Evolutionary conservation across 2,329 filamentous ascomycete genomes (phyloP).

Genomic region (Colletotrichum echinochloae): DNA sequence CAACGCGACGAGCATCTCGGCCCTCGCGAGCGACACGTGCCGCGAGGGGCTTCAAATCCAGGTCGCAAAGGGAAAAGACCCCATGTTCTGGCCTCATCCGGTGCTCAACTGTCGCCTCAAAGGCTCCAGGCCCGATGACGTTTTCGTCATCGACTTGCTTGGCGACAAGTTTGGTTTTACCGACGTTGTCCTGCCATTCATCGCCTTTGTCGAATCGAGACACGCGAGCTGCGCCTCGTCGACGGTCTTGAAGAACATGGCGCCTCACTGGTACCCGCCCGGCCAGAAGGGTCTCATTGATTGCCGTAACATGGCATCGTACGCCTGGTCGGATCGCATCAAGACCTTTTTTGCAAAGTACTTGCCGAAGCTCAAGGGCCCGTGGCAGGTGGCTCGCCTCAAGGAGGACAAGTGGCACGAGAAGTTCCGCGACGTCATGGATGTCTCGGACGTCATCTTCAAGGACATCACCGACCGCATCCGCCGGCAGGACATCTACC

Average conservation of each 20-base stretch:
- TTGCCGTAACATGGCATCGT: constrained; percentile 22
- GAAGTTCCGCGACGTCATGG: not conserved
- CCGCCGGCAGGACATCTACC: constrained; percentile 8
- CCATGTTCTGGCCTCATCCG: constrained; percentile 41
- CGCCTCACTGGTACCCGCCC: constrained; percentile 20
- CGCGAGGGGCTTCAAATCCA: constrained; percentile 8
- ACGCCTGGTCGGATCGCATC: constrained; percentile 3
- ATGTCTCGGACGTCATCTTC: constrained; percentile 6
- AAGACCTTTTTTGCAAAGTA: not conserved
- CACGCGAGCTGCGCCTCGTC: constrained; percentile 18
- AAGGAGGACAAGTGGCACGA: constrained; percentile 5
- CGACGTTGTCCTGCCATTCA: constrained; percentile 18
- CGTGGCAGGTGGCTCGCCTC: constrained; percentile 21
- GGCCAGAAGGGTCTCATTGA: constrained; percentile 13
- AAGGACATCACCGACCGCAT: constrained; percentile 3
- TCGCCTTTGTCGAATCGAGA: constrained; percentile 19
- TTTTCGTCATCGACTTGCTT: constrained; percentile 36
- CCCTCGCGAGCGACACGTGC: constrained; percentile 7
- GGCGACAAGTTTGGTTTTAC: constrained; percentile 24
- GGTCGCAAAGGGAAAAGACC: constrained; percentile 30
- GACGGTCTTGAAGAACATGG: not conserved
- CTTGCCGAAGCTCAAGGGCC: constrained; percentile 1
- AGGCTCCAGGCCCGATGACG: constrained; percentile 1
- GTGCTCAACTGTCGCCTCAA: constrained; percentile 33
- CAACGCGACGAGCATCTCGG: constrained; percentile 26